phyloP scores from a whole-genome alignment of 2,329 filamentous ascomycete species.

The Thermothelomyces thermophilus region DNA sequence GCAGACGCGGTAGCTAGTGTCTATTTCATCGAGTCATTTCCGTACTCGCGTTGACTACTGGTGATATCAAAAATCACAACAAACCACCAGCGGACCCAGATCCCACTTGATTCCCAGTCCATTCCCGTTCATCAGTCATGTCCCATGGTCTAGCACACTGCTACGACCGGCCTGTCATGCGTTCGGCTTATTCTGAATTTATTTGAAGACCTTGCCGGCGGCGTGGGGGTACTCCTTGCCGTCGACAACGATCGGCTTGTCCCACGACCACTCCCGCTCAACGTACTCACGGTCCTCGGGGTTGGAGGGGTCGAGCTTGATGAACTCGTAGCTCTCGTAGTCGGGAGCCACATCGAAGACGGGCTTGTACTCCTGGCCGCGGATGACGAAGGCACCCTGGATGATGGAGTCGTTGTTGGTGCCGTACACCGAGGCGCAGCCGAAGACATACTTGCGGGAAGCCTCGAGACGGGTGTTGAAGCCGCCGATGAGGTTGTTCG shows the following conservation, averaged over 20 bases:
- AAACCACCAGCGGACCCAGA: slow-evolving; percentile 19
- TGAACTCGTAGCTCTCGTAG: slow-evolving; percentile 93
- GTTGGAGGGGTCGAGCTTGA: slow-evolving; percentile 87
- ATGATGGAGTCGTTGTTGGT: slow-evolving; percentile 83
- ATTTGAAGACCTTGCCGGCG: slow-evolving; percentile 99
- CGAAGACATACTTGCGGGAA: slow-evolving; percentile 97
- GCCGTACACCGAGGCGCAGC: slow-evolving; percentile 82
- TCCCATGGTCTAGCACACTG: slow-evolving; percentile 23
- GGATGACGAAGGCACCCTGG: slow-evolving; percentile 88
- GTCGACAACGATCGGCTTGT: slow-evolving; percentile 69
- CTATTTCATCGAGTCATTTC: slow-evolving; percentile 22
- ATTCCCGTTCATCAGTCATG: slow-evolving; percentile 26
- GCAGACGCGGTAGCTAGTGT: slow-evolving; percentile 18
- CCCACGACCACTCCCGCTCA: slow-evolving; percentile 85
- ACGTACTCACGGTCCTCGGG: slow-evolving; percentile 79
- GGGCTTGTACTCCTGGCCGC: slow-evolving; percentile 76
- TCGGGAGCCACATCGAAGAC: slow-evolving; percentile 97
- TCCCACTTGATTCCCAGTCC: slow-evolving; percentile 19
- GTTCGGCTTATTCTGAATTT: slow-evolving; percentile 36
- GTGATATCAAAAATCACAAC: slow-evolving; percentile 23
- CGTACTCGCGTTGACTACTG: slow-evolving; percentile 18
- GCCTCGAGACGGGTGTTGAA: slow-evolving; percentile 97
- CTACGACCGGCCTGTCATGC: slow-evolving; percentile 16
- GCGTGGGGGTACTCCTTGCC: slow-evolving; percentile 87
- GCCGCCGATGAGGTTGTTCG: slow-evolving; percentile 94